phyloP scores from a whole-genome alignment of 1,139 yeast genomes.

The Zygosaccharomyces pseudobailii region DNA sequence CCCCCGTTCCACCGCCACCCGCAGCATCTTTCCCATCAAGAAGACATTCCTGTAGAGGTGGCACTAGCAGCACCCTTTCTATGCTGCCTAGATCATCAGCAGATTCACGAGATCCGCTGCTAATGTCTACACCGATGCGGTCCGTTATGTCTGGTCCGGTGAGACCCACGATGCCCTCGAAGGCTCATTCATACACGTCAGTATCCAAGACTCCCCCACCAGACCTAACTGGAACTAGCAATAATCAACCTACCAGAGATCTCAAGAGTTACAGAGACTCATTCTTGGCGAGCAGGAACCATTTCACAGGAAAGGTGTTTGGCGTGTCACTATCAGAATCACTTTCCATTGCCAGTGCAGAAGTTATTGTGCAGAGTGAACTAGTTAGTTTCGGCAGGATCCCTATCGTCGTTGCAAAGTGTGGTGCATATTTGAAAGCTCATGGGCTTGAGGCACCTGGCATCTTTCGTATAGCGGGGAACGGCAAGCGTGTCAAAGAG shows the following conservation, averaged over 20 bases:
- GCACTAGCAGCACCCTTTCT: not conserved
- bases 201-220: conserved; percentile 1
- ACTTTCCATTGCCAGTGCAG: conserved; percentile 55
- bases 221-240: not conserved
- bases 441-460: conserved; percentile 81
- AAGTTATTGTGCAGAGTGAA: conserved; percentile 35
- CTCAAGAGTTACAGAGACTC: conserved; percentile 28
- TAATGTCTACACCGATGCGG: not conserved
- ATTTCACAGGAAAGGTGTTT: conserved; percentile 51
- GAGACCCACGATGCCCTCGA: conserved; percentile 13
- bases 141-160: not conserved
- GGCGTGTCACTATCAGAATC: conserved; percentile 79
- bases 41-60: not conserved
- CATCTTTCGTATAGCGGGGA: conserved; percentile 89
- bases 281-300: conserved; percentile 30
- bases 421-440: conserved; percentile 80
- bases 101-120: not conserved
- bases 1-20: not conserved
- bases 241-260: conserved; percentile 7
- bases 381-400: conserved; percentile 34
- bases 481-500: conserved; percentile 81
- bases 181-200: conserved; percentile 14
- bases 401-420: conserved; percentile 76
- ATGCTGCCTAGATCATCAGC: not conserved
- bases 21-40: not conserved